Base-by-base conservation (phyloP, 2,329 filamentous ascomycete species). In the Cladophialophora bantiana region DNA sequence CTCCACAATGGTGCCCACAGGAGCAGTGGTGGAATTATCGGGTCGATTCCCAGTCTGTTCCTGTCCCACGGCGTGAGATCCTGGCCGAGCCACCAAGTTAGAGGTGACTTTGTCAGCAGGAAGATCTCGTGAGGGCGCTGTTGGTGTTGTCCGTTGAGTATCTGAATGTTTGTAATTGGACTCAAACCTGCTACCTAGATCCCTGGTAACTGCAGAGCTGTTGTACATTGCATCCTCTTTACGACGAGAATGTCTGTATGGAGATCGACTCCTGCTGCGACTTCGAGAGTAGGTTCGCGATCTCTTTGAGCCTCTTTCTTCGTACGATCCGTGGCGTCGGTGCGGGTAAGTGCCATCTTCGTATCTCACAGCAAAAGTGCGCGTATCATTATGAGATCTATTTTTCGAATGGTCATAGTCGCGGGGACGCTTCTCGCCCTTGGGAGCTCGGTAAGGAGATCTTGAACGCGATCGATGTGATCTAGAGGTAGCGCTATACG, bases 251-350 rank as follows among this genome's bases (percentile, higher is more conserved):
- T 79, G 77, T 59, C 75, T 77, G 64, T 77, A 80, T 1, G 82
- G 82, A 15, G 82, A 83, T 48, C 81, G 78, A 73, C 80, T 73
- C 60, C 68, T 55, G 61, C 70, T 72, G 26, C 71, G 71, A 58
- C 72, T 89, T 63, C 84, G 83, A 40, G 86, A 73, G 36, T 64
- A 68, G 7, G 68, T 72, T 52, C 71, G 64, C 12, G 70, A 70
- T 54, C 68, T 62, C 59, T 72, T 82, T 64, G 82, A 80, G 70
- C 85, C 82, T 71, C 83, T 83, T 68, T 85, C 83, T 72, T 86
- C 81, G 74, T 87, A 83, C 56, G 76, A 72, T 52, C 74, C 75
- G 7, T 72, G 65, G 34, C 76, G 77, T 60, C 79, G 78, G 67
- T 80, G 77, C 60, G 69, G 80, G 78, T 74, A 72, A 55, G 75